Percentiles rank a stretch among this genome's conserved stretches.
Evolutionary conservation across 768 basidiomycete species (phyloP).

Genomic region (Xerocomus spinulosus): DNA sequence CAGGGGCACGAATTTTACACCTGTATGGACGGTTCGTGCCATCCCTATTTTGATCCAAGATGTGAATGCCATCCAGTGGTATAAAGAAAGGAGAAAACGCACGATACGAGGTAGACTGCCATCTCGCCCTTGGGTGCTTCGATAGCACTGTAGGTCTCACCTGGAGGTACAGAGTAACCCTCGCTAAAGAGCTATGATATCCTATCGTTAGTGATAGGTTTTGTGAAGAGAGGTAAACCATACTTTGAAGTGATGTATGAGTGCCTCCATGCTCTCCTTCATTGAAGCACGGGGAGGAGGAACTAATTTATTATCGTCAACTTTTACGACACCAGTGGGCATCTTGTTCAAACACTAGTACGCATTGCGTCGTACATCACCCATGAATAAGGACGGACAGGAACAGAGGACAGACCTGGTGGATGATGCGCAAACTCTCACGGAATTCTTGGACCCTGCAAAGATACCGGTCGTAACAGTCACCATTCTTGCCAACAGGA

Average conservation of each 20-base stretch:
- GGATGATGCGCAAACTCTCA: conserved; percentile 86
- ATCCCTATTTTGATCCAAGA: conserved; percentile 48
- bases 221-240: not conserved
- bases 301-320: conserved; percentile 96
- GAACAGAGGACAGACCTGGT: conserved; percentile 44
- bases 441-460: conserved; percentile 99
- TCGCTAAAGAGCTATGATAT: conserved; percentile 79
- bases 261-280: conserved; percentile 98
- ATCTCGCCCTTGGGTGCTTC: conserved; percentile 99
- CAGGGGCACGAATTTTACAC: conserved; percentile 95
- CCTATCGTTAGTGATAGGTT: not conserved
- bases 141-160: conserved; percentile 95
- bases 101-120: conserved; percentile 97
- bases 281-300: conserved; percentile 95
- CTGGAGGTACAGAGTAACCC: conserved; percentile 93
- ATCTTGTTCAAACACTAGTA: conserved; percentile 95
- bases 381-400: not conserved
- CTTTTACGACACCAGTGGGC: conserved; percentile 84
- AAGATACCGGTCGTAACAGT: conserved; percentile 96
- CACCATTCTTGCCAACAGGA: conserved; percentile 94
- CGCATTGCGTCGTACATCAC: not conserved
- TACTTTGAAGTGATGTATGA: conserved; percentile 98
- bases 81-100: conserved; percentile 27
- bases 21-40: conserved; percentile 94
- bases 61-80: not conserved